Evolutionary conservation across 106 monocot genomes (phyloP).

Genomic region (Alisma plantagoaquatica): DNA sequence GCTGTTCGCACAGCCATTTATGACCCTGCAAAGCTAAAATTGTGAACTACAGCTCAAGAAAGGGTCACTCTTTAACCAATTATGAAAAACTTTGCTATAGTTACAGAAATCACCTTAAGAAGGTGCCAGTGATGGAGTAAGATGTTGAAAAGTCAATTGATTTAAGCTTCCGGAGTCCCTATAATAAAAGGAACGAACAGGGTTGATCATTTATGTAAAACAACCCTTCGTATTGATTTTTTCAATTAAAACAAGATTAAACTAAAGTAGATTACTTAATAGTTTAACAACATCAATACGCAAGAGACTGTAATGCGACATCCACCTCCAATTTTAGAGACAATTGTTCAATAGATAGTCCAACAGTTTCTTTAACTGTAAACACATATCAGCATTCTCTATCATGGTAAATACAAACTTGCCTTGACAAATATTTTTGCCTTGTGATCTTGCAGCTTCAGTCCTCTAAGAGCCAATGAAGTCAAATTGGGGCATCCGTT

Average conservation of each 20-base stretch:
- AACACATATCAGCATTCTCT: too few relatives aligned
- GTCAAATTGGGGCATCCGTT: conserved; percentile 43
- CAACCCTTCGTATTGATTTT: too few relatives aligned
- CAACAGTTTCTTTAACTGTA: too few relatives aligned
- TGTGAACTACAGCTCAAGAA: conserved; percentile 18
- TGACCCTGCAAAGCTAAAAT: conserved; percentile 41
- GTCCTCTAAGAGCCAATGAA: conserved; percentile 47
- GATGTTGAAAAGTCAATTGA: conserved; percentile 60
- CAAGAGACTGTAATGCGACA: not conserved
- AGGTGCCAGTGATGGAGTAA: conserved; percentile 41
- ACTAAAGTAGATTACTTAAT: not conserved
- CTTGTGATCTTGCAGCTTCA: conserved; percentile 47
- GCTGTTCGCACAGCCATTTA: conserved; percentile 20
- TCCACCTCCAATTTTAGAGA: not conserved
- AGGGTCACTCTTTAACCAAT: not conserved
- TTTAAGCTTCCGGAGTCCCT: conserved; percentile 43
- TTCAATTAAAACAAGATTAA: not conserved
- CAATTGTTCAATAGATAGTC: not conserved
- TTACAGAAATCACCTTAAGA: conserved; percentile 26
- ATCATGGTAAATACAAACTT: conserved; percentile 1
- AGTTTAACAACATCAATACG: too few relatives aligned
- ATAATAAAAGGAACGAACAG: conserved; percentile 1
- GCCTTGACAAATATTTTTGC: conserved; percentile 44
- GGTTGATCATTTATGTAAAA: not conserved
- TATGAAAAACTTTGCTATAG: not conserved